These are phyloP conservation scores for Chalciporus piperatus DNA, from an alignment of 768 basidiomycete species.

Conservation along the genomic window DNA sequence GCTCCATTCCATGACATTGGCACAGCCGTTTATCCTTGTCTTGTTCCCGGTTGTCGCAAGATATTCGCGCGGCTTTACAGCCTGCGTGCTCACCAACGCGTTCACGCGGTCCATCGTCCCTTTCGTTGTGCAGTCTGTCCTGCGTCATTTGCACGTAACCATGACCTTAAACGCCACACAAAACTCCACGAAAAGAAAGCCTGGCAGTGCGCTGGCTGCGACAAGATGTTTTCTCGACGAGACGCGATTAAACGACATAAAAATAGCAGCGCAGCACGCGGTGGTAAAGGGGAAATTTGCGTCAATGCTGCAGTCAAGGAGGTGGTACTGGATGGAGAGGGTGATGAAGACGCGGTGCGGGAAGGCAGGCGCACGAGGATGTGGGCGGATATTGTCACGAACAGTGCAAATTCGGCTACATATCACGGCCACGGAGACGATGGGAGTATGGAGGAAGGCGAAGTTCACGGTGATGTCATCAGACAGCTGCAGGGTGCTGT, in stretches of 20 bases:
- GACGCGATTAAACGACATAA: constrained; percentile 81
- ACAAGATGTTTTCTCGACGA: constrained; percentile 70
- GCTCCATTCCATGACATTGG: constrained; percentile 49
- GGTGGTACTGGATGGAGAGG: constrained; percentile 46
- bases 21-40: constrained; percentile 79
- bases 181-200: constrained; percentile 70
- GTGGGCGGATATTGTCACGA: constrained; percentile 60
- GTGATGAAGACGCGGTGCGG: constrained; percentile 38
- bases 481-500: constrained; percentile 50
- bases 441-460: constrained; percentile 56
- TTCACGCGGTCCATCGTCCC: constrained; percentile 63
- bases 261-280: constrained; percentile 52
- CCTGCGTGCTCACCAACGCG: constrained; percentile 68
- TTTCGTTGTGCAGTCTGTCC: constrained; percentile 64
- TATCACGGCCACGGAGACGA: constrained; percentile 16
- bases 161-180: constrained; percentile 77
- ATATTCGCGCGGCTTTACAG: constrained; percentile 67
- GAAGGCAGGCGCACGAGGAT: constrained; percentile 61
- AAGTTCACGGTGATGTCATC: constrained; percentile 49
- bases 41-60: constrained; percentile 61
- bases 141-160: constrained; percentile 74
- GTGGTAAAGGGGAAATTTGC: constrained; percentile 51
- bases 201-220: constrained; percentile 72
- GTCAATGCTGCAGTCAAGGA: constrained; percentile 59
- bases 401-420: constrained; percentile 14